phyloP scores from a whole-genome alignment of 192 early-diverging fungal genomes.

The Phlyctochytrium planicorne region DNA sequence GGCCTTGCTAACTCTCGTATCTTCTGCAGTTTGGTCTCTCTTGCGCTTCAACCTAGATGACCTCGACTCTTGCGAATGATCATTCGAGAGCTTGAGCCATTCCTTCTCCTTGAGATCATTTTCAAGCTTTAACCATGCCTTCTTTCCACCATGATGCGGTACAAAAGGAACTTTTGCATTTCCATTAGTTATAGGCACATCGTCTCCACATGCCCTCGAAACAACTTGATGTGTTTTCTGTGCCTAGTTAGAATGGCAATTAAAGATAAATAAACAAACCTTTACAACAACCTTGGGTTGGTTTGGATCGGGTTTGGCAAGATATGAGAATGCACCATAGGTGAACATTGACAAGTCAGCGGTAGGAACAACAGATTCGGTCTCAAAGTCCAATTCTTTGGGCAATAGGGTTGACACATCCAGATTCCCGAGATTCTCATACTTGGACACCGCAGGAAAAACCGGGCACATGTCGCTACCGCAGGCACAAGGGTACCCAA shows the following conservation, averaged over 20 bases:
- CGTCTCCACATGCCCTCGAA: too few species aligned
- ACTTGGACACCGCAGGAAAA: not conserved
- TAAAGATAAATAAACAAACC: not conserved
- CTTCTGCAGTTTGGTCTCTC: not conserved
- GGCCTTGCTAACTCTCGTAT: not conserved
- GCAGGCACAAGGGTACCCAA: not conserved
- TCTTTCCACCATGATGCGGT: not conserved
- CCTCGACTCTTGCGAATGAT: not conserved
- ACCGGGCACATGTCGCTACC: not conserved
- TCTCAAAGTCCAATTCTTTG: not conserved
- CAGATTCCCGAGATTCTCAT: not conserved
- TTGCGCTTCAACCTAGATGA: not conserved
- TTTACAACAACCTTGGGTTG: not conserved
- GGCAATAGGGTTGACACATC: not conserved
- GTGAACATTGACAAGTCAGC: not conserved
- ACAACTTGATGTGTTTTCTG: too few species aligned
- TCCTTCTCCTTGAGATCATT: too few species aligned
- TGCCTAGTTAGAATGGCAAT: too few species aligned
- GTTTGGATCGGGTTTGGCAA: not conserved
- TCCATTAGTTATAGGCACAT: too few species aligned
- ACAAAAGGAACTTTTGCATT: too few species aligned
- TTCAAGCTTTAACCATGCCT: not conserved
- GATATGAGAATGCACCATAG: not conserved
- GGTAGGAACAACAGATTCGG: not conserved
- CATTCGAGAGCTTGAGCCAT: too few species aligned